phyloP scores from a whole-genome alignment of 257 asterid species.

The Oldenlandia corymbosa region DNA sequence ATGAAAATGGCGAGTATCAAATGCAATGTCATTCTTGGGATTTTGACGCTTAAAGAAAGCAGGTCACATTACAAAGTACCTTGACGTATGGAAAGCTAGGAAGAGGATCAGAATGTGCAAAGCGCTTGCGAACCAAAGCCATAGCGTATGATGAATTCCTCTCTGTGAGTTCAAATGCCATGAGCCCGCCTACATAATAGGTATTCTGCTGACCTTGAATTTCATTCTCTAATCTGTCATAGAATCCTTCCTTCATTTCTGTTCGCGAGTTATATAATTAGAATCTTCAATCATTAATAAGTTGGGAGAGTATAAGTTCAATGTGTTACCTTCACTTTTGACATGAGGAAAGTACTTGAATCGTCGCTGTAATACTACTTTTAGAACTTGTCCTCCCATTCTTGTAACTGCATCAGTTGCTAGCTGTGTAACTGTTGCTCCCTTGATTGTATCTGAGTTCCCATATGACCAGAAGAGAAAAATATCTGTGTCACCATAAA shows the following conservation, averaged over 20 bases:
- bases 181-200: conserved; percentile 72
- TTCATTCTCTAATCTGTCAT: conserved; percentile 51
- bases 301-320: not conserved
- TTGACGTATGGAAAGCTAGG: conserved; percentile 65
- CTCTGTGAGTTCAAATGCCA: conserved; percentile 92
- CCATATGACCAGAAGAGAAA: conserved; percentile 89
- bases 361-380: conserved; percentile 45
- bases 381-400: conserved; percentile 62
- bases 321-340: conserved; percentile 50
- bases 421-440: conserved; percentile 43
- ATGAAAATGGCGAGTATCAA: conserved; percentile 12
- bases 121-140: conserved; percentile 52
- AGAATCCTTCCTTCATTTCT: conserved; percentile 71
- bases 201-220: conserved; percentile 73
- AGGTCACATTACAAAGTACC: conserved; percentile 39
- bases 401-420: conserved; percentile 58
- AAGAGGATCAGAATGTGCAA: conserved; percentile 42
- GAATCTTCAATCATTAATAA: not conserved
- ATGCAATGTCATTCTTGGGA: not conserved
- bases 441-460: conserved; percentile 44
- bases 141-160: conserved; percentile 73
- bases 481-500: conserved; percentile 49
- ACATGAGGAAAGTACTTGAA: conserved; percentile 82
- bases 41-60: not conserved
- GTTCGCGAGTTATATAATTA: conserved; percentile 11